These are phyloP conservation scores for Trichoderma cornu-damae DNA, from an alignment of 2,329 filamentous ascomycete genomes.

Conservation along the genomic window DNA sequence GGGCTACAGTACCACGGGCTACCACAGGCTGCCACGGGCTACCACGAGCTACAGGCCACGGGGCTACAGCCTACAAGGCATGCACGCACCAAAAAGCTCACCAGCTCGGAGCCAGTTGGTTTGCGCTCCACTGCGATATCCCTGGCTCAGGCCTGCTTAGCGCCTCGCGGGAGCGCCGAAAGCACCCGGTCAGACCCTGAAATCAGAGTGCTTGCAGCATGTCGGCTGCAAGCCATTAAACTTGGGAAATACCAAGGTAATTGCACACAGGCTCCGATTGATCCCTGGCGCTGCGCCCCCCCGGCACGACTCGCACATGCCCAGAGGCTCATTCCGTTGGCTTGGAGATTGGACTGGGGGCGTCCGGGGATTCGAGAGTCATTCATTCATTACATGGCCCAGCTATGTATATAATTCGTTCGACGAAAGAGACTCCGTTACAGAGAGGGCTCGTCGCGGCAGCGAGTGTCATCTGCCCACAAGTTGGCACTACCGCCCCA, in stretches of 20 bases:
- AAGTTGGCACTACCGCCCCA: no score
- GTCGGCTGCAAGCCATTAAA: constrained; percentile 11
- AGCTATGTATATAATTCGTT: neutral
- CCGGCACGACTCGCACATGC: neutral
- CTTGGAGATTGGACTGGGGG: neutral
- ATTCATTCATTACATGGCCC: neutral
- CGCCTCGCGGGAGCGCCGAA: constrained; percentile 5
- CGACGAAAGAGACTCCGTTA: no score
- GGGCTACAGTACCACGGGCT: no score
- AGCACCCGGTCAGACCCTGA: neutral
- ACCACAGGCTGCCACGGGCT: no score
- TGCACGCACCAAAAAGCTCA: neutral
- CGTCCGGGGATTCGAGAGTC: neutral
- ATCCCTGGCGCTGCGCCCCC: neutral
- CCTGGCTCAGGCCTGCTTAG: neutral
- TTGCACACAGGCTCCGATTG: no score
- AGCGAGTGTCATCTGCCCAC: no score
- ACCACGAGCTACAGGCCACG: no score
- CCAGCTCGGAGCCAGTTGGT: neutral
- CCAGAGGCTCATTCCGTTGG: neutral
- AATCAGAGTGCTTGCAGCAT: constrained; percentile 4
- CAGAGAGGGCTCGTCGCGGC: no score
- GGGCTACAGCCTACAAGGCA: no score
- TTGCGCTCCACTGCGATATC: constrained; percentile 2
- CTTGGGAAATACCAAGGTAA: no score